phyloP scores from a whole-genome alignment of 345 rosid species.

The Aethionema arabicum region DNA sequence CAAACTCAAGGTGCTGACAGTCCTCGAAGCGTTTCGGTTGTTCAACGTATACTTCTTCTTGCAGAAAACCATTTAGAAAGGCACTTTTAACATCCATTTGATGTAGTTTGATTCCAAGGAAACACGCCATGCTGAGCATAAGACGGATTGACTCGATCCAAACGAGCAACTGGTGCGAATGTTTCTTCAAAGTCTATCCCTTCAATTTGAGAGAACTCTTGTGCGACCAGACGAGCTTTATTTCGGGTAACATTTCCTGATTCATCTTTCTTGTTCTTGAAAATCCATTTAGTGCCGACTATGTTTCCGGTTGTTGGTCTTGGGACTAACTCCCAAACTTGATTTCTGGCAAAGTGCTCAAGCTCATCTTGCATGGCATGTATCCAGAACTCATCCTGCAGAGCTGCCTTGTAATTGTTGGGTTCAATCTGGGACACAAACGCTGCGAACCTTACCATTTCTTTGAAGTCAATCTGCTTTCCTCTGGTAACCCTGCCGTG shows the following conservation, averaged over 20 bases:
- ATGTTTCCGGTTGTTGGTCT: neutral
- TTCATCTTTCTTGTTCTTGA: neutral
- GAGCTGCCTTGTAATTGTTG: no score
- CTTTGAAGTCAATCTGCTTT: no score
- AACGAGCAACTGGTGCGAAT: neutral
- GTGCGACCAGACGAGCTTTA: neutral
- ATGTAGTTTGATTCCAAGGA: no score
- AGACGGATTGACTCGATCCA: neutral
- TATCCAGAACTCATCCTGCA: neutral
- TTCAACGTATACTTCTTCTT: no score
- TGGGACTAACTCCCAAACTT: neutral
- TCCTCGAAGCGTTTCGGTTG: no score
- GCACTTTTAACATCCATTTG: no score
- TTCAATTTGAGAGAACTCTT: neutral
- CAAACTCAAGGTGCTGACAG: no score
- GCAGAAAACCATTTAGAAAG: no score
- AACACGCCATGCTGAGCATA: no score
- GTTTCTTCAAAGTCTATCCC: neutral
- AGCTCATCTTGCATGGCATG: neutral
- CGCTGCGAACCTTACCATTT: no score
- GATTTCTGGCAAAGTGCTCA: neutral
- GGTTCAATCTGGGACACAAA: no score
- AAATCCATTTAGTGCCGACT: neutral
- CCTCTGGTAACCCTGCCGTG: no score
- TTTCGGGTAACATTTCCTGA: neutral